Evolutionary conservation across 331 rosid genomes (phyloP), one percentile per base, ranked within the genome.

Genomic region (Saraca asoca): DNA sequence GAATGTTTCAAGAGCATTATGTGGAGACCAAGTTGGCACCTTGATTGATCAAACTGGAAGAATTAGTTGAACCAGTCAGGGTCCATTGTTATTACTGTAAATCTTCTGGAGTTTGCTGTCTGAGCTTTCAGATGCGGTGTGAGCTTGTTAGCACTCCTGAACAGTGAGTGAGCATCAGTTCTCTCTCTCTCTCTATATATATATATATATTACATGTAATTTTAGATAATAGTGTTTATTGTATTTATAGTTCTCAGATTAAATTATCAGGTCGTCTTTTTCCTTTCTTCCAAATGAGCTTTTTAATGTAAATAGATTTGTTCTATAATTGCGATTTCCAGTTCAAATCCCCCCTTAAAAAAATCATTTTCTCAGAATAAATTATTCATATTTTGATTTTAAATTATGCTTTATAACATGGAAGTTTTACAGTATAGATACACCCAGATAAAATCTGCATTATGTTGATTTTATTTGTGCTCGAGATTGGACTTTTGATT

Each of bases 1-100:
- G 69, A 87, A 87, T 75, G 85, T 89, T 57, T 87, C 89, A 7
- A 87, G 84, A 78, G 96, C 96, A 7, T 69, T 83, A 34, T 82
- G 95, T 13, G 91, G 96, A 68, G 95, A 90, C 17, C 89, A 83
- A 79, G 80, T 90, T 66, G 96, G 96, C 71, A 85, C 95, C 17
- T 53, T 89, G 73, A 85, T 89, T 62, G 95, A 85, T 79, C 87
- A 79, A 63, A 74, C 75, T 0, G 91, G 91, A 72, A 85, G 91
- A 69, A 75, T 73, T 39, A 39, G 43, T 8, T 39, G 10, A 39
- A 39, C 43, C 43, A 39, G 11, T 0, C 43, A 8, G 11, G 8
- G 10, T 9, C 43, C 11, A 39, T 39, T 8, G 43, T 39, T 39
- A 6, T 10, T 39, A 0, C 9, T 39, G 43, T 39, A 39, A 39